Evolutionary conservation across 305 asterid genomes (phyloP).

Genomic region (Fraxinus xanthoxyloides): DNA sequence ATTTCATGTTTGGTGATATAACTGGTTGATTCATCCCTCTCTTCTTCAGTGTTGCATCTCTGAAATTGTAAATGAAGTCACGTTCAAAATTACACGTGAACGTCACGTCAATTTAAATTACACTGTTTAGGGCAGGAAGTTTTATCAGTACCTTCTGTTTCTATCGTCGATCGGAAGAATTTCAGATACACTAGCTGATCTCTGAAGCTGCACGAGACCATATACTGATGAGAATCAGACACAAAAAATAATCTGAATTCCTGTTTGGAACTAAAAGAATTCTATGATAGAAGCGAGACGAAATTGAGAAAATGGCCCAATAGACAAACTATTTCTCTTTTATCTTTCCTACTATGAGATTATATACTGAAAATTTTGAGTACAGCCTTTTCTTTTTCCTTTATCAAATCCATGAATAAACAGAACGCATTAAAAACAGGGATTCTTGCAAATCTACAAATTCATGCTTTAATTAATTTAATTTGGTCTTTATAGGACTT

Average conservation of each 20-base stretch:
- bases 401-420: background rate
- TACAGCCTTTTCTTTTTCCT: background rate
- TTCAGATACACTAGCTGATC: slow-evolving; percentile 60
- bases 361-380: background rate
- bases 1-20: slow-evolving; percentile 32
- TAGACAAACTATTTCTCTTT: background rate
- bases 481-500: background rate
- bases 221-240: slow-evolving; percentile 8
- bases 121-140: background rate
- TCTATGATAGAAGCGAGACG: background rate
- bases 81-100: background rate
- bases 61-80: slow-evolving; percentile 25
- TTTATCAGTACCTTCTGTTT: slow-evolving; percentile 51
- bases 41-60: slow-evolving; percentile 73
- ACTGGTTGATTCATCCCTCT: slow-evolving; percentile 53
- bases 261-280: background rate
- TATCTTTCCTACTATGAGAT: background rate
- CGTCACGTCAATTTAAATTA: background rate
- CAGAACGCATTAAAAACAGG: background rate
- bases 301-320: background rate
- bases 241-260: background rate
- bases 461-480: background rate
- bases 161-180: slow-evolving; percentile 60
- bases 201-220: slow-evolving; percentile 44
- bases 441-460: background rate